Evolutionary conservation across 169 alveolate genomes (phyloP).

Genomic region (Plasmodium gaboni): DNA sequence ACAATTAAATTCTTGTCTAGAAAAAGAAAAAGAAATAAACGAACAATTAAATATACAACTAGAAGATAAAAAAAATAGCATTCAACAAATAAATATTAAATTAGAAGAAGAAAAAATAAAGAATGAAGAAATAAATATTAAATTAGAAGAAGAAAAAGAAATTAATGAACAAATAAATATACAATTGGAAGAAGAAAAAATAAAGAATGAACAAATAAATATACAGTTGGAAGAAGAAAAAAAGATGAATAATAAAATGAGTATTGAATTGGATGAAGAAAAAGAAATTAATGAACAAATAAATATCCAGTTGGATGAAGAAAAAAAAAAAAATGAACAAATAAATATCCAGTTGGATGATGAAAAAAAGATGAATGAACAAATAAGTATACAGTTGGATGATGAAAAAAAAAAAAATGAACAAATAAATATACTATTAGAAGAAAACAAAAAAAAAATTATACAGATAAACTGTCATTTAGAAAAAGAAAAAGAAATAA

Average conservation of each 20-base stretch:
- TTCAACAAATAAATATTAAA: not conserved
- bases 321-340: not conserved
- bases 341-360: conserved; percentile 21
- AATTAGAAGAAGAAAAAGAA: conserved; percentile 27
- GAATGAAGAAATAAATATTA: not conserved
- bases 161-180: conserved; percentile 1
- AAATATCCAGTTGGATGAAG: not conserved
- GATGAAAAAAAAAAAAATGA: conserved; percentile 5
- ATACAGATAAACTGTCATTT: conserved; percentile 22
- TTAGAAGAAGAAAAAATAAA: conserved; percentile 12
- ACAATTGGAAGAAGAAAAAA: conserved; percentile 28
- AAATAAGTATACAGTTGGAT: conserved; percentile 7
- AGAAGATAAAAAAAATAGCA: not conserved
- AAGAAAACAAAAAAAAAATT: conserved; percentile 7
- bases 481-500: conserved; percentile 27
- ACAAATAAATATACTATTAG: conserved; percentile 15
- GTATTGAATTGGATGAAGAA: not conserved
- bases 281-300: not conserved
- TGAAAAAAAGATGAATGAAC: conserved; percentile 18
- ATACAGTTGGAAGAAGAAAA: conserved; percentile 20
- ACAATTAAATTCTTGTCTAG: not conserved
- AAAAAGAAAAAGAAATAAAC: conserved; percentile 16
- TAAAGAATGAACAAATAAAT: conserved; percentile 7
- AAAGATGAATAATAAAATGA: not conserved
- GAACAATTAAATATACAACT: not conserved